Base-by-base conservation (phyloP, 2,329 filamentous ascomycete species). In the Colletotrichum eremochloae region DNA sequence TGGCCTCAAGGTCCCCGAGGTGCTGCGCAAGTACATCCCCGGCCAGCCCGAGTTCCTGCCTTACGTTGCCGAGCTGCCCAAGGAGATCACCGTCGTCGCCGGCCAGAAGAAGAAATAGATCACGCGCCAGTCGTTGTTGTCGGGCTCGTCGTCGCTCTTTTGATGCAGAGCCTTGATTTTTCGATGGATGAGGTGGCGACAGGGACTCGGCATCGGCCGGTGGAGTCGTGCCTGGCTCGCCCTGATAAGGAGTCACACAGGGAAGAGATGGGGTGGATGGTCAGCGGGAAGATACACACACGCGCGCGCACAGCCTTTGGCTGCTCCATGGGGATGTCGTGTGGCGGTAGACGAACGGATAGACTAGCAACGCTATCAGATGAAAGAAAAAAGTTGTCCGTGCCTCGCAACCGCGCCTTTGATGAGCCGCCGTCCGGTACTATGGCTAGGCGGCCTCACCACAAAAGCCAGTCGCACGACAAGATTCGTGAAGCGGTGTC, bases 41-140 rank as follows among this genome's bases (percentile, higher is more conserved):
- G 96, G 95, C 44, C 88, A 94, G 52, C 95, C 94, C 1, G 94
- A 96, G 62, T 97, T 98, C 83, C 87, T 99, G 74, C 93, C 94
- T 1, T 99, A 93, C 80, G 90, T 91, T 66, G 96, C 95, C 84
- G 96, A 97, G 76, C 86, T 96, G 48, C 91, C 93, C 14, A 95
- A 96, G 83, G 91, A 95, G 76, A 80, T 80, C 62, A 79, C 76
- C 20, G 64, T 75, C 48, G 80, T 79, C 75, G 67, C 76, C 31
- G 72, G 72, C 44, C 79, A 76, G 75, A 82, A 81, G 77, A 74
- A 74, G 68, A 74, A 74, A 70, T 66, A 48, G 20, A 53, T 12
- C 9, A 78, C 75, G 18, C 63, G 38, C 15, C n/a, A 15, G n/a
- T 40, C 38, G 20, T 38, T 11, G 20, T 46, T 46, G 46, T 24